These are phyloP conservation scores for Berberis thunbergii DNA, from an alignment of 164 flowering plant genomes.

Conservation along the genomic window DNA sequence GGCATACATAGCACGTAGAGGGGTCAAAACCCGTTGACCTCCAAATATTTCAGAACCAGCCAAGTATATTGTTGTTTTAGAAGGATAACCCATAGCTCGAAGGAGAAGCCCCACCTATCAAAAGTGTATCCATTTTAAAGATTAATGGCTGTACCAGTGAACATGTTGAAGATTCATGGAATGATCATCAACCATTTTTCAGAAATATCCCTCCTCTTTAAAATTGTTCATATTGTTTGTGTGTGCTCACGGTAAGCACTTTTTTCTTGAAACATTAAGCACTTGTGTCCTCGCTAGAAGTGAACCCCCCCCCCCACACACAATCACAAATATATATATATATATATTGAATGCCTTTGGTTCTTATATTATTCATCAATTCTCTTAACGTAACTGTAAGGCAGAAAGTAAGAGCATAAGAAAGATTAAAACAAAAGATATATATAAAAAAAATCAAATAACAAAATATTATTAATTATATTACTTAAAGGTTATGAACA, in stretches of 20 bases:
- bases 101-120: constrained; percentile 88
- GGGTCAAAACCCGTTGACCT: constrained; percentile 85
- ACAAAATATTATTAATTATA: neutral
- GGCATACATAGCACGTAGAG: constrained; percentile 81
- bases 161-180: too few species aligned
- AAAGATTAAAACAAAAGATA: too few species aligned
- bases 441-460: neutral
- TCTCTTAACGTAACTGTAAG: too few species aligned
- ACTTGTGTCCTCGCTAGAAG: too few species aligned
- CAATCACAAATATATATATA: neutral
- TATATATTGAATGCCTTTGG: too few species aligned
- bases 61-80: constrained; percentile 68
- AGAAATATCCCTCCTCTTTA: too few species aligned
- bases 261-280: too few species aligned
- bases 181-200: too few species aligned
- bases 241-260: neutral
- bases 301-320: neutral
- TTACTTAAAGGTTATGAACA: too few species aligned
- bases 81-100: constrained; percentile 89
- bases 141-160: too few species aligned
- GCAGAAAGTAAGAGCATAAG: too few species aligned
- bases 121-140: neutral
- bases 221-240: neutral
- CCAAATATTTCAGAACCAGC: constrained; percentile 92
- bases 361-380: too few species aligned